These are phyloP conservation scores for Tritrichomonas musculus DNA, from an alignment of 208 protist species.

Conservation along the genomic window DNA sequence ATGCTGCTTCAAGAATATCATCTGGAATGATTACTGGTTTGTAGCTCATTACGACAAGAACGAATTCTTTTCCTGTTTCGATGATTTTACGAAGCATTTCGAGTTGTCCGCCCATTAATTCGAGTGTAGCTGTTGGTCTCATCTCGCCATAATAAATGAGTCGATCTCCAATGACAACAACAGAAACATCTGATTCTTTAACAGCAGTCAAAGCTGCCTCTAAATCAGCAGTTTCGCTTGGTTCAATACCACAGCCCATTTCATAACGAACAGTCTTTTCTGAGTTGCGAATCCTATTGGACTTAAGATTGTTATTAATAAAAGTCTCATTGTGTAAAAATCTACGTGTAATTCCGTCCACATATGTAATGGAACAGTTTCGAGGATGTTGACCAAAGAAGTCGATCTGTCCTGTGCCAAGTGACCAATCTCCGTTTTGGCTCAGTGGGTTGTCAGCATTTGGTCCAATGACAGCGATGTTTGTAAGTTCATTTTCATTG, in stretches of 20 bases:
- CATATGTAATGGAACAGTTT: neutral
- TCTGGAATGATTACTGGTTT: constrained; percentile 43
- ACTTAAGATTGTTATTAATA: too few species aligned
- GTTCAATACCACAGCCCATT: too few species aligned
- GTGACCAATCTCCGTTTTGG: neutral
- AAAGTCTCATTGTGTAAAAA: too few species aligned
- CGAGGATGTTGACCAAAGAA: neutral
- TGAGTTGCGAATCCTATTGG: neutral
- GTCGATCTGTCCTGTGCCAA: neutral
- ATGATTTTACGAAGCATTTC: neutral
- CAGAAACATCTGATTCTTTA: neutral
- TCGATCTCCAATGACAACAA: neutral
- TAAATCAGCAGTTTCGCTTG: neutral
- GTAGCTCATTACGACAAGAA: constrained; percentile 45
- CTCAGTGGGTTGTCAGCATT: neutral
- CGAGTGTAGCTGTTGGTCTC: neutral
- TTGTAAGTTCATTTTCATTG: neutral
- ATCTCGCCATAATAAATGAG: neutral
- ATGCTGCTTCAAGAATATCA: neutral
- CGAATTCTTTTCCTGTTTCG: neutral
- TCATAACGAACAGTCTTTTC: too few species aligned
- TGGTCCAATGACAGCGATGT: neutral
- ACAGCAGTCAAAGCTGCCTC: neutral
- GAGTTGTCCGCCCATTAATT: neutral
- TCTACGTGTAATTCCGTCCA: neutral